Evolutionary conservation across 306 rosid genomes (phyloP), one percentile per base, ranked within the genome.

Genomic region (Dalbergia cultrata): DNA sequence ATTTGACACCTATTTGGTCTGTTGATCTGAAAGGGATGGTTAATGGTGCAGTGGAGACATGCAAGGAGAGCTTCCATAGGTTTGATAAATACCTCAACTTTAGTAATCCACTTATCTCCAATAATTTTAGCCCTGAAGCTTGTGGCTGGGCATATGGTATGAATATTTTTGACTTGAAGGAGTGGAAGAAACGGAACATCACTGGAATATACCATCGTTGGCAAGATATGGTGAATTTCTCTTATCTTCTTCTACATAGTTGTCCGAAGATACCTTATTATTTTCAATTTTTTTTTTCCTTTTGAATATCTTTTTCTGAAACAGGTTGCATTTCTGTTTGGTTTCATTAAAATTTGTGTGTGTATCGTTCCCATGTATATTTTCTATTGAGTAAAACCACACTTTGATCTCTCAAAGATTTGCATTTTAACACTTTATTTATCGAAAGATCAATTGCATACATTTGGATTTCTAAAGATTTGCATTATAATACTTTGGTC

Each of bases 71-170:
- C 87, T 95, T 95, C 85, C 99, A 95, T 82, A 88, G 98, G 90
- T 95, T 91, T 83, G 99, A 95, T 82, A 95, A 95, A 88, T 95
- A 95, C 88, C 92, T 95, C 75, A 93, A 95, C 85, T 95, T 95
- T 85, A 86, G 98, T 75, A 91, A 91, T 77, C 99, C 94, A 47
- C 72, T 85, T 78, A 95, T 95, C 83, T 91, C 95, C 37, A 85
- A 84, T 21, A 95, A 95, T 80, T 95, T 95, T 50, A 88, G 90
- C 86, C 97, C 95, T 37, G 87, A 91, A 86, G 98, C 98, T 60
- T 95, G 98, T 89, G 99, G 99, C 43, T 95, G 99, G 99, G 99
- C 98, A 78, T 95, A 72, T 57, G 99, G 99, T 82, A 95, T 95
- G 99, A 95, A 95, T 84, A 81, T 95, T 9, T 95, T 95, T 68